Percentiles rank a stretch among this genome's conserved stretches.
Conservation (phyloP, 1,284 basidiomycete species). For the Hemileia vastatrix region DNA sequence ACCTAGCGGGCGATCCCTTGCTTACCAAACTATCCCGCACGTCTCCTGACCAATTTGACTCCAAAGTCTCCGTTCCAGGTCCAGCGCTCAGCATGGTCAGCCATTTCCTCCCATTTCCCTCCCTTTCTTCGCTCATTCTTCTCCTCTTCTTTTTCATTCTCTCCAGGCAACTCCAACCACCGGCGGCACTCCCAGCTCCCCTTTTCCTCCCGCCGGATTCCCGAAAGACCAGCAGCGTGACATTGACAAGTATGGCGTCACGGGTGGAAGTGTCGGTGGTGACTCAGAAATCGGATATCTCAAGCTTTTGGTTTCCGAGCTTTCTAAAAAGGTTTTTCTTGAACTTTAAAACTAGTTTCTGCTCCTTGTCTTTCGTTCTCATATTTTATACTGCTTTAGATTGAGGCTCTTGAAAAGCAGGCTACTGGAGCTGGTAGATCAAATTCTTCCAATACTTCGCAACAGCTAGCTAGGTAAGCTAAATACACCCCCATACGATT, state of each 20-base stretch:
- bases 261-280: constrained; percentile 10
- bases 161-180: constrained; percentile 16
- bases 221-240: constrained; percentile 15
- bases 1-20: no score
- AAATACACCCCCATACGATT: background rate
- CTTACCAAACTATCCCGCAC: no score
- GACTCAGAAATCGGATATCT: constrained; percentile 12
- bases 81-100: background rate
- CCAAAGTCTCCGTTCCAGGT: no score
- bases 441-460: background rate
- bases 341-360: no score
- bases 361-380: no score
- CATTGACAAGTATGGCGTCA: constrained; percentile 14
- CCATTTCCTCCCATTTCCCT: background rate
- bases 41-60: no score
- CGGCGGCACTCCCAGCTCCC: constrained; percentile 12
- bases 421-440: constrained; percentile 1
- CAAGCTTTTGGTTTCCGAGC: constrained; percentile 16
- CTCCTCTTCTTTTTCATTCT: background rate
- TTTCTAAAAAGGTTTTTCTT: constrained; percentile 9
- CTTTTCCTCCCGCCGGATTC: constrained; percentile 14
- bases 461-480: background rate
- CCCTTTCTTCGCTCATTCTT: background rate
- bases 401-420: constrained; percentile 16
- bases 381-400: no score